Base-by-base conservation (phyloP, 1,139 yeast genomes). In the Arxiozyma bovina region DNA sequence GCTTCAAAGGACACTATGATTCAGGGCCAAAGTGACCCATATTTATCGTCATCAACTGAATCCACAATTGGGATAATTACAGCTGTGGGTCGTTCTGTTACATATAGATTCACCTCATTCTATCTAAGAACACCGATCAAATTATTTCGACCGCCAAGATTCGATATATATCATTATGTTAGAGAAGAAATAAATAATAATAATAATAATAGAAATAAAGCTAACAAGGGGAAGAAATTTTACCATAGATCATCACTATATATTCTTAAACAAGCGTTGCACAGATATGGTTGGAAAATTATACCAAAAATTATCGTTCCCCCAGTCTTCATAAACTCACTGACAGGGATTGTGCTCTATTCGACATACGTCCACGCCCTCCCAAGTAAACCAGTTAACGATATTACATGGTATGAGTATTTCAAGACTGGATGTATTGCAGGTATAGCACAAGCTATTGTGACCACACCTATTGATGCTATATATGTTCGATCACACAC, bases 401-500 rank as follows among this genome's bases (percentile, higher is more conserved):
- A 21, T 50, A 49, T 34, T 48, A 43, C 4, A 45, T 50, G 22
- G 53, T 50, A 25, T 4, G 90, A 86, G 63, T 82, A 94, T 0
- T 81, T 89, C 73, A 70, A 80, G 53, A 89, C 96, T 0, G 98
- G 98, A 0, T 82, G 84, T 56, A 62, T 87, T 0, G 97, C 97
- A 0, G 97, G 97, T 0, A 81, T 84, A 0, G 81, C 83, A 17
- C 96, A 93, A 63, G 86, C 96, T 20, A 72, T 88, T n/a, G 93
- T 90, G 1, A 96, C 96, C 1, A 95, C 97, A 1, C 98, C 98
- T 0, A 78, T 91, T 3, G 97, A 91, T 70, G 96, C 97, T 9
- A 83, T 91, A 8, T 87, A 86, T 63, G 82, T 96, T 1, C 76
- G 97, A 61, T 87, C 90, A 65, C 77, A 83, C 1, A 85, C 89